Evolutionary conservation across 2,329 filamentous ascomycete species (phyloP).

Genomic region (Stachybotrys elegans): DNA sequence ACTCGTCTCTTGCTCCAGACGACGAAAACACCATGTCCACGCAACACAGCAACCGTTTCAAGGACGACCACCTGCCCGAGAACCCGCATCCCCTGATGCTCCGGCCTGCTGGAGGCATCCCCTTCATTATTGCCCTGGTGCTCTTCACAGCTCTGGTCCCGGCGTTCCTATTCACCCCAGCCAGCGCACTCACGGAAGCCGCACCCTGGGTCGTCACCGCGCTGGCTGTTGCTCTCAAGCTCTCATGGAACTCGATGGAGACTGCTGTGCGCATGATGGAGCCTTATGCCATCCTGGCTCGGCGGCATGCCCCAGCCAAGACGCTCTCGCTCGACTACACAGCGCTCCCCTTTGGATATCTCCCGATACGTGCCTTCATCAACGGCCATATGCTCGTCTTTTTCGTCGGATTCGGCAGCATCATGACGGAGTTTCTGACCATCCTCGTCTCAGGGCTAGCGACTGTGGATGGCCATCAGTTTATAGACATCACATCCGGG

Average conservation of each 20-base stretch:
- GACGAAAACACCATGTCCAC: conserved; percentile 39
- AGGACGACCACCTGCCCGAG: conserved; percentile 43
- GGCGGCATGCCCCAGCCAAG: conserved; percentile 58
- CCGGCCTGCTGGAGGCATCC: conserved; percentile 51
- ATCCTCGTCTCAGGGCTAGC: conserved; percentile 63
- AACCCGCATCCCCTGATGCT: conserved; percentile 69
- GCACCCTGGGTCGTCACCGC: conserved; percentile 62
- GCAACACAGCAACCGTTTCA: conserved; percentile 40
- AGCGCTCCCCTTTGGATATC: conserved; percentile 62
- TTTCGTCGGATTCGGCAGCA: conserved; percentile 63
- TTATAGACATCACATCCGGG: conserved; percentile 28
- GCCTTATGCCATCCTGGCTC: conserved; percentile 66
- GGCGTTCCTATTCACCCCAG: conserved; percentile 54
- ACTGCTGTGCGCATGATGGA: conserved; percentile 68
- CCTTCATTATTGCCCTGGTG: conserved; percentile 54
- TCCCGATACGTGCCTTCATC: conserved; percentile 55
- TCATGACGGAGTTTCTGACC: conserved; percentile 69
- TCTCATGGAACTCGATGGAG: conserved; percentile 65
- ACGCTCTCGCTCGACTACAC: conserved; percentile 70
- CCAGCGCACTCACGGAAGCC: conserved; percentile 51
- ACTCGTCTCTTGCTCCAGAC: conserved; percentile 65
- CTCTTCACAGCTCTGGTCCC: conserved; percentile 55
- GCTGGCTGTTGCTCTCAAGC: conserved; percentile 61
- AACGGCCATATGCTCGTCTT: conserved; percentile 64
- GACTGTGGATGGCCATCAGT: conserved; percentile 58